These are phyloP conservation scores for Plasmodium ovale DNA, from an alignment of 169 alveolate species.

Conservation along the genomic window DNA sequence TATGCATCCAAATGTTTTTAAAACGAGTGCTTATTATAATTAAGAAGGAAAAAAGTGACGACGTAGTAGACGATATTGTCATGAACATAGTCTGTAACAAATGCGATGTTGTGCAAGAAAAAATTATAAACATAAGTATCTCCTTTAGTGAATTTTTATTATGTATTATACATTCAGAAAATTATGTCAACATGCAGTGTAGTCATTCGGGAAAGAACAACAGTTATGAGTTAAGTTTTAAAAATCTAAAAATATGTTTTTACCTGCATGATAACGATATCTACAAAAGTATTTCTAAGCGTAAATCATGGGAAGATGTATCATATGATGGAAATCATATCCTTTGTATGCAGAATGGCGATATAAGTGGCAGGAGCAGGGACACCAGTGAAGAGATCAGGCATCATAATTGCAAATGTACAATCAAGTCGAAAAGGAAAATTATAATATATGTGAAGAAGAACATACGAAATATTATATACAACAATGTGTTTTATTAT, in stretches of 20 bases:
- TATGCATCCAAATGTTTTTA: slow-evolving; percentile 60
- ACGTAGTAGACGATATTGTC: slow-evolving; percentile 4
- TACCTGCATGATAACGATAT: slow-evolving; percentile 23
- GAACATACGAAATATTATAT: slow-evolving; percentile 34
- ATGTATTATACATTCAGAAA: slow-evolving; percentile 40
- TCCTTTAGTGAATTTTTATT: slow-evolving; percentile 48
- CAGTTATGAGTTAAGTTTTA: slow-evolving; percentile 38
- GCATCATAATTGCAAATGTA: not conserved
- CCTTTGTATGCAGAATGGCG: not conserved
- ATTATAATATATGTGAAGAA: slow-evolving; percentile 31
- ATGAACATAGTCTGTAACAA: slow-evolving; percentile 44
- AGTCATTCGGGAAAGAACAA: slow-evolving; percentile 43
- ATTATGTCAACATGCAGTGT: slow-evolving; percentile 27
- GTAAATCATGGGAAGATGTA: not conserved
- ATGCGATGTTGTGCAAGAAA: slow-evolving; percentile 31
- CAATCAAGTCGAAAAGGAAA: not conserved
- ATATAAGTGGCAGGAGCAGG: too few species aligned
- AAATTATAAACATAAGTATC: slow-evolving; percentile 6
- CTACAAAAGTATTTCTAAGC: not conserved
- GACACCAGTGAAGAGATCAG: not conserved
- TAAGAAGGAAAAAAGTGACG: slow-evolving; percentile 32
- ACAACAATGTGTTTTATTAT: slow-evolving; percentile 49
- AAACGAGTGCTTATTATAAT: slow-evolving; percentile 26
- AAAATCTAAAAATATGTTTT: slow-evolving; percentile 34
- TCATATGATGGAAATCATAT: not conserved